These are phyloP conservation scores for Fomitopsis serialis DNA, from an alignment of 768 basidiomycete species.

Conservation along the genomic window DNA sequence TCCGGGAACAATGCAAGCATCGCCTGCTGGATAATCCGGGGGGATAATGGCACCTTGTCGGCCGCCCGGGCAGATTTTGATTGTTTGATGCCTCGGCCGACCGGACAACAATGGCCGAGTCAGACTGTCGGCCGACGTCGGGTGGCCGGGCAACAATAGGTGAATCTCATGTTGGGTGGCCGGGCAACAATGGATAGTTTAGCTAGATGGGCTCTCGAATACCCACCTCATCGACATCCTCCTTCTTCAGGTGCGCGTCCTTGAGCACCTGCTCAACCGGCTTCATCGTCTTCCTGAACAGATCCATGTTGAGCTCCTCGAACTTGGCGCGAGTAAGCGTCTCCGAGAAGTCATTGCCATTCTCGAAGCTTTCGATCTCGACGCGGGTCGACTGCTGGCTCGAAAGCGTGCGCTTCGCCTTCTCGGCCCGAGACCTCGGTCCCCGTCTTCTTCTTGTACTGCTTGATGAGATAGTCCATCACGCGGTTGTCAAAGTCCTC, in stretches of 20 bases:
- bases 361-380: constrained; percentile 95
- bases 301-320: constrained; percentile 97
- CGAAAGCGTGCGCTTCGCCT: constrained; percentile 69
- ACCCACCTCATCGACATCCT: constrained; percentile 83
- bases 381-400: constrained; percentile 90
- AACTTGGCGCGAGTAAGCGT: constrained; percentile 97
- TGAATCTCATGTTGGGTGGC: too few relatives aligned
- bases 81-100: too few relatives aligned
- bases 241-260: constrained; percentile 98
- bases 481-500: constrained; percentile 72
- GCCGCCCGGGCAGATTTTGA: too few relatives aligned
- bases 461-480: constrained; percentile 63
- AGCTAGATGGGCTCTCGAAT: too few relatives aligned
- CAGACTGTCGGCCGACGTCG: too few relatives aligned
- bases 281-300: constrained; percentile 99
- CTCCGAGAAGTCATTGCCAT: constrained; percentile 96
- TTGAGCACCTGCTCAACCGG: constrained; percentile 98
- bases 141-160: too few relatives aligned
- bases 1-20: too few relatives aligned
- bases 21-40: too few relatives aligned
- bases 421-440: constrained; percentile 61
- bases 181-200: too few relatives aligned
- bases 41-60: too few relatives aligned
- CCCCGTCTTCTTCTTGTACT: constrained; percentile 66
- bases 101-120: too few relatives aligned